Evolutionary conservation across 768 basidiomycete species (phyloP), one percentile per base, ranked within the genome.

Genomic region (Pleurotus djamor): DNA sequence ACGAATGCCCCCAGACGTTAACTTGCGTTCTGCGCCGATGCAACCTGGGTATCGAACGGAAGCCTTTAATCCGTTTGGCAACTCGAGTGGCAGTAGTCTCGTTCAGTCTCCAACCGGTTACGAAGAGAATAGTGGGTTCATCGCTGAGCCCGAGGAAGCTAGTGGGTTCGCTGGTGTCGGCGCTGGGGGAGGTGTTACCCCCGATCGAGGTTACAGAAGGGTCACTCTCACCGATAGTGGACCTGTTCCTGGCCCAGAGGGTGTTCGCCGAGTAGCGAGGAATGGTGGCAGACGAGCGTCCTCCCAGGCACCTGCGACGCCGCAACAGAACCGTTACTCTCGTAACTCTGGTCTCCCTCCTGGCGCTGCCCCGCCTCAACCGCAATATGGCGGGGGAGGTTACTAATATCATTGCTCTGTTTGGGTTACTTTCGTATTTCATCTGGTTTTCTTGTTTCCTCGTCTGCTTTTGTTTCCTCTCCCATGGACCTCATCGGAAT

Each of bases 201-300:
- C n/a, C 14, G 33, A 41, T 32, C 54, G 44, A 56, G 54, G n/a
- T 10, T 56, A 56, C 38, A 83, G 91, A 9, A 93, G 95, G 21
- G 81, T 97, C 50, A 87, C 87, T 48, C 72, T 98, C 58, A 83
- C 83, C 57, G 96, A 98, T 64, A 76, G 83, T 65, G 96, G 96
- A 12, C 93, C 92, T 41, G 90, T 95, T 2, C 87, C 91, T 43
- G 83, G 83, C 37, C 82, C 86, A 7, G 87, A 90, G 14, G 88
- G 89, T 56, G 94, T 94, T 32, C 83, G 93, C 43, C 75, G 94
- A 59, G 90, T 96, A 32, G 83, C 91, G 49, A 77, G 91, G 65
- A 84, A 81, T 49, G 67, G 76, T 7, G 74, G 74, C 41, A 79
- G 87, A 64, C 76, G 90, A 48, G 81, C 87, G 12, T 77, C 83